A percentile compares a stretch with the other conserved stretches of the same genome.
Conservation (phyloP, 305 asterid genomes). For the Caryopteris hybrid region DNA sequence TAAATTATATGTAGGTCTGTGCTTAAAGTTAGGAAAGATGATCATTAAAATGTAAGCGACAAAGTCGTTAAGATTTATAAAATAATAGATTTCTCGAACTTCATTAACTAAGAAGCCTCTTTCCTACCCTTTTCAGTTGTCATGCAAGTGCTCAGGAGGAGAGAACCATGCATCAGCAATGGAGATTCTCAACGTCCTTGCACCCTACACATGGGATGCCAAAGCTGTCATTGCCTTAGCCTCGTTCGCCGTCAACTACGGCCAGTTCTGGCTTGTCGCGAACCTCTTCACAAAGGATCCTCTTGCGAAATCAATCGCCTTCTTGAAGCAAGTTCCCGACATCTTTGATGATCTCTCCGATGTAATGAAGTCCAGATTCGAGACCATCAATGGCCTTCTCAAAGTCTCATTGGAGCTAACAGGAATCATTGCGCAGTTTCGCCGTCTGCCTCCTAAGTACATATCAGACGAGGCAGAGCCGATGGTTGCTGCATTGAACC, state of each 20-base stretch:
- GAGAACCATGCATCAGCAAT: constrained; percentile 52
- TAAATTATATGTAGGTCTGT: too few species aligned
- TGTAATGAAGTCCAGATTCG: constrained; percentile 47
- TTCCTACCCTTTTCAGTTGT: too few species aligned
- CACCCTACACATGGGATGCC: constrained; percentile 76
- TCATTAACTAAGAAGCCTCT: too few species aligned
- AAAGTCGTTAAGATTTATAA: too few species aligned
- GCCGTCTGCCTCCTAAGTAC: constrained; percentile 54
- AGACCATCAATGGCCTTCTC: constrained; percentile 49
- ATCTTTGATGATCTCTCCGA: constrained; percentile 43
- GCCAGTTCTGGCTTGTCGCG: constrained; percentile 78
- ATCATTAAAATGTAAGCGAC: too few species aligned
- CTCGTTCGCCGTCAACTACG: constrained; percentile 61
- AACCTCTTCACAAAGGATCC: constrained; percentile 48
- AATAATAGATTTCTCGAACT: too few species aligned
- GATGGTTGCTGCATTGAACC: constrained; percentile 34
- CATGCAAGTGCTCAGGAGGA: constrained; percentile 65
- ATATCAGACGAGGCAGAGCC: constrained; percentile 52
- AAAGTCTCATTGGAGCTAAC: constrained; percentile 57
- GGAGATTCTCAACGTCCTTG: constrained; percentile 51
- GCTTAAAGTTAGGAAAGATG: too few species aligned
- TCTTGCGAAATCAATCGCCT: constrained; percentile 60
- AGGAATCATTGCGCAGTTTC: constrained; percentile 48
- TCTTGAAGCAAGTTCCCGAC: constrained; percentile 62
- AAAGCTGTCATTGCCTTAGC: constrained; percentile 64